These are phyloP conservation scores for Drechslerella coelobrocha DNA, from an alignment of 2,329 filamentous ascomycete genomes.

Conservation along the genomic window DNA sequence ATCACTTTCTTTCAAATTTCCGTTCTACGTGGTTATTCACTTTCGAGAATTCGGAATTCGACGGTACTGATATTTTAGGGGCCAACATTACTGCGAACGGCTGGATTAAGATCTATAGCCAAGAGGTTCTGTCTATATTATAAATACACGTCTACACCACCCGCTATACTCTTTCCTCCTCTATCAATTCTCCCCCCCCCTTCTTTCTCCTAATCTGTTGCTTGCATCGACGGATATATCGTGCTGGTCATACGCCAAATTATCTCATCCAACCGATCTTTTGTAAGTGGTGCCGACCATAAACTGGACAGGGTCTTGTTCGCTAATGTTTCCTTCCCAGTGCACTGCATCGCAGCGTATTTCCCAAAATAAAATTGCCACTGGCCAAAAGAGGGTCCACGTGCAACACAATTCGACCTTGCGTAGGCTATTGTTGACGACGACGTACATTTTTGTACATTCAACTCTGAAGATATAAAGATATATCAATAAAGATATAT, in stretches of 20 bases:
- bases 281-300: background rate
- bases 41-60: background rate
- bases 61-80: background rate
- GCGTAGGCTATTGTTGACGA: background rate
- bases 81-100: background rate
- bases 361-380: constrained; percentile 12
- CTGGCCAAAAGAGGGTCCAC: constrained; percentile 5
- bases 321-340: constrained; percentile 14
- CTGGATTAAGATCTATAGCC: background rate
- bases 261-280: background rate
- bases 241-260: background rate
- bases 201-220: no score
- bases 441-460: no score
- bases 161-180: background rate
- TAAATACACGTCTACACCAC: background rate
- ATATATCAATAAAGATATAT: background rate
- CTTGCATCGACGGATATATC: background rate
- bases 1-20: background rate
- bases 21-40: background rate
- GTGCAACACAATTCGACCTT: background rate
- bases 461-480: background rate
- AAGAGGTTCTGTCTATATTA: background rate
- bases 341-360: constrained; percentile 1
- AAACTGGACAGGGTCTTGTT: constrained; percentile 17
- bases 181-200: background rate